Conservation (phyloP, 768 basidiomycete species). For the Hysterangium stoloniferum region DNA sequence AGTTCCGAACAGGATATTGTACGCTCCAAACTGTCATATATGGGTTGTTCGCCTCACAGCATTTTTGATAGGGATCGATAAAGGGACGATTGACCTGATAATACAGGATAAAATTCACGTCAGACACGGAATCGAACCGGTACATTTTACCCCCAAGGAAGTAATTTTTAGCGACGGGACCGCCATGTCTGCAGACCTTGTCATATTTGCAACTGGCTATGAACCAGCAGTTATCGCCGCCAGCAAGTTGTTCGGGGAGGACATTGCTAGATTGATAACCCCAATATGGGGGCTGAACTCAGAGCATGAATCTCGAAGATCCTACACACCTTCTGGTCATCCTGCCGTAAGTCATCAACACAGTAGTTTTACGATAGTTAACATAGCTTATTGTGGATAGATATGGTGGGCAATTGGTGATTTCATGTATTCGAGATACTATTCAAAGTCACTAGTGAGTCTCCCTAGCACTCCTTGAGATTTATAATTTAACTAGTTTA, state of each 20-base stretch:
- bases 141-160: background rate
- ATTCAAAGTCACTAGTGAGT: slow-evolving; percentile 32
- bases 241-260: slow-evolving; percentile 29
- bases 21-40: background rate
- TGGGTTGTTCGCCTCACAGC: background rate
- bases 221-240: slow-evolving; percentile 24
- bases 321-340: slow-evolving; percentile 35
- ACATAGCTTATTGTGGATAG: background rate
- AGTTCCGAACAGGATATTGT: background rate
- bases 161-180: slow-evolving; percentile 14
- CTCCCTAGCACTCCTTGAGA: background rate
- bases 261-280: slow-evolving; percentile 24
- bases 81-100: slow-evolving; percentile 13
- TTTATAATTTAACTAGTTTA: background rate
- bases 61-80: slow-evolving; percentile 7
- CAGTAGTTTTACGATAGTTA: background rate
- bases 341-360: slow-evolving; percentile 23
- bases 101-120: slow-evolving; percentile 13
- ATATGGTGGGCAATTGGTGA: slow-evolving; percentile 23
- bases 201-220: slow-evolving; percentile 25
- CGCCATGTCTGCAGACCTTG: slow-evolving; percentile 10
- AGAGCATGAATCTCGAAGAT: slow-evolving; percentile 33
- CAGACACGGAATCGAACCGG: slow-evolving; percentile 10
- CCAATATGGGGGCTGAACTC: slow-evolving; percentile 33
- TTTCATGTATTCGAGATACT: slow-evolving; percentile 25